These are phyloP conservation scores for Trichaptum fuscoviolaceum DNA, from an alignment of 768 basidiomycete species.

Conservation along the genomic window DNA sequence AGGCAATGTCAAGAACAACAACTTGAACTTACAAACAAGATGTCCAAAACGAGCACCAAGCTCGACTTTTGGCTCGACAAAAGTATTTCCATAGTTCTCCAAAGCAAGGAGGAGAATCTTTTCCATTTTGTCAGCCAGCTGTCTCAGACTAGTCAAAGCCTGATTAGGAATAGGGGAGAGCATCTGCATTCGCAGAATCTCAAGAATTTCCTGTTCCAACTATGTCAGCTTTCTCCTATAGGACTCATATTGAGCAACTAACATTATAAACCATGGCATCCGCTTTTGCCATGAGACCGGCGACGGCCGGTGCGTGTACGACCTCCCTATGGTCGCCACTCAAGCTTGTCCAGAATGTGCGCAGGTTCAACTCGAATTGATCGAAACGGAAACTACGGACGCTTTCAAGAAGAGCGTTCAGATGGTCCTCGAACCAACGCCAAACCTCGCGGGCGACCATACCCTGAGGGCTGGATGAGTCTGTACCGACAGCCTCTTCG, in stretches of 20 bases:
- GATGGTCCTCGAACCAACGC: constrained; percentile 89
- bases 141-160: constrained; percentile 66
- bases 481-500: constrained; percentile 75
- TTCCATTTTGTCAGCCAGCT: constrained; percentile 88
- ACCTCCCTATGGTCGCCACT: constrained; percentile 77
- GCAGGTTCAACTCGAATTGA: constrained; percentile 83
- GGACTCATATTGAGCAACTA: constrained; percentile 28
- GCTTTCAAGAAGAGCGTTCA: constrained; percentile 76
- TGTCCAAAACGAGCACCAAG: constrained; percentile 88
- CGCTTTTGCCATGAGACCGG: constrained; percentile 83
- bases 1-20: not conserved
- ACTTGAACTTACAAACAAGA: constrained; percentile 64
- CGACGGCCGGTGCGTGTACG: constrained; percentile 84
- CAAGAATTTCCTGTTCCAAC: constrained; percentile 70
- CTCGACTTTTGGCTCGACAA: constrained; percentile 89
- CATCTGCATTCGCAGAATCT: constrained; percentile 80
- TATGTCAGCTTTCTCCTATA: constrained; percentile 14
- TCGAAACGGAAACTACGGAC: constrained; percentile 78
- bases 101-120: constrained; percentile 79
- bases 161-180: constrained; percentile 66
- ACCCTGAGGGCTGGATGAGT: constrained; percentile 69
- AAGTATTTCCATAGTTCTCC: constrained; percentile 80
- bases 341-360: constrained; percentile 79
- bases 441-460: constrained; percentile 83
- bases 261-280: constrained; percentile 91